Evolutionary conservation across 1,284 basidiomycete species (phyloP), one percentile per base, ranked within the genome.

Genomic region (Microbotryum silenes-acaulis): DNA sequence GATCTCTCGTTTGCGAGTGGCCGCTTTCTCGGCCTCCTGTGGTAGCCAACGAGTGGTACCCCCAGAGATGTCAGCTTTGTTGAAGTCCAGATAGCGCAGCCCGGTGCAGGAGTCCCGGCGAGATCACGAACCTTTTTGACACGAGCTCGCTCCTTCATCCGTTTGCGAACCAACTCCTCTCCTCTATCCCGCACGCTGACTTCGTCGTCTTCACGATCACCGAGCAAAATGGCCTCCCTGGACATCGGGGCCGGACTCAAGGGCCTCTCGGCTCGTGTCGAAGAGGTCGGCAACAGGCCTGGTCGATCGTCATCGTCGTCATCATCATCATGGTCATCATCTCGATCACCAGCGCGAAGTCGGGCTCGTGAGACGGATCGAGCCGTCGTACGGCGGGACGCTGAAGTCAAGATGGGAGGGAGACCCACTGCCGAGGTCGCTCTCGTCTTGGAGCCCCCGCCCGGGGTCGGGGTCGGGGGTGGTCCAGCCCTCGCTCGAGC

Each of bases 151-250:
- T 80, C 80, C 64, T 77, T 77, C 74, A 79, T 78, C 31, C 81
- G 71, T 48, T 78, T 74, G 45, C 78, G 73, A 59, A 83, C 79
- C 10, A 83, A 77, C 66, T 79, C 79, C 62, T 81, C 80, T 9
- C 81, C 81, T 29, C 81, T 74, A 69, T 83, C 81, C 44, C 74
- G 71, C 12, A 75, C 73, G 50, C 75, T 70, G 10, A 77, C 75
- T 62, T 79, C 80, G 61, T 82, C 80, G 59, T 81, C 79, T 27
- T 75, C 73, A 12, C 68, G 71, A 31, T 65, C 63, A 27, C 72
- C 71, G 12, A 42, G 16, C 16, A 42, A 42, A 14, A 18, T 42
- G 16, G 23, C n/a, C 7, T 49, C 49, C 10, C 16, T 10, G n/a
- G 20, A 25, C 6, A 27, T 45, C 29, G 48, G 52, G 3, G 27